Base-by-base conservation (phyloP, 768 basidiomycete genomes). In the Krasilnikovozyma curviuscula region DNA sequence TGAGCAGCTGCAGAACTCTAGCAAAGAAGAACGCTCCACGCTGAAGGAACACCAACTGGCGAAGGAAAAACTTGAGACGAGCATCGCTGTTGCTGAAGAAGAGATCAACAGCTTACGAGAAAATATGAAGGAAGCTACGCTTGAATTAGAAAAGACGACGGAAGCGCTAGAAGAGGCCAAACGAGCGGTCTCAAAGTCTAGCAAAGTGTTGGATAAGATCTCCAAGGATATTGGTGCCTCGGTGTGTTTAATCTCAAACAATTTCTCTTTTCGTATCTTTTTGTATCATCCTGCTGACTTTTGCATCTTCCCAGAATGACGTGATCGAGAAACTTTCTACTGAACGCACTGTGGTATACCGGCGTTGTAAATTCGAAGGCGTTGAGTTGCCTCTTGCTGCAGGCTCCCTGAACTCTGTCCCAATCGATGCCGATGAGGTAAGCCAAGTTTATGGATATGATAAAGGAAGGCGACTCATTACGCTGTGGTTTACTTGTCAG, bases 361-460 rank as follows among this genome's bases (percentile, higher is more conserved):
- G 89, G 14, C 83, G 83, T 59, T 95, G 91, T 65, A 75, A 86
- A 54, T 70, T 98, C 37, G 93, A 98, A 54, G 88, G 93, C 57
- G 80, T 95, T 55, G 73, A 73, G 50, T 63, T 98, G 16, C 88
- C 91, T 0, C 67, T 97, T 12, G 56, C 71, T 13, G 63, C 72
- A 46, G 93, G 91, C 6, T 73, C 76, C 58, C 67, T 97, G 46
- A 79, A 76, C 63, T 75, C 82, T 56, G 83, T 97, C 2, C 83
- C 91, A 0, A 82, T 97, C 76, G 88, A 95, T 60, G 46, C 16
- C 13, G 50, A 52, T 34, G 93, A 95, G 76, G 86, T 84, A 40
- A 33, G 68, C 55, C 18, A 16, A 13, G 21, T 44, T 19, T 31
- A 12, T 14, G 8, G 12, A 40, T 27, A 5, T 32, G 13, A 2